phyloP scores from a whole-genome alignment of 1,284 basidiomycete species.

The Melanopsichium pennsylvanicum region DNA sequence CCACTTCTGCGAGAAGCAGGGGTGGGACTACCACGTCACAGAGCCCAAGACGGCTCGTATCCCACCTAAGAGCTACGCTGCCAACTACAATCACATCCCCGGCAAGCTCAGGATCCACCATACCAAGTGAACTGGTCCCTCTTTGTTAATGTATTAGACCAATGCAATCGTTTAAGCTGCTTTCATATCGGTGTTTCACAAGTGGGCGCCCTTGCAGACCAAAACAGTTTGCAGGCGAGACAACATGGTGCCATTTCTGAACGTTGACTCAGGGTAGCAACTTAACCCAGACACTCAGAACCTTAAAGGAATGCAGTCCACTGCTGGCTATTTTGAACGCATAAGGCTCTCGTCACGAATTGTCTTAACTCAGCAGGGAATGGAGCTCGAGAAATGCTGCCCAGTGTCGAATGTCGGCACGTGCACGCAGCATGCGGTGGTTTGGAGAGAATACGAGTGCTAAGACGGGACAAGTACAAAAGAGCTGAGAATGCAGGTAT shows the following conservation, averaged over 20 bases:
- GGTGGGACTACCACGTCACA: conserved; percentile 66
- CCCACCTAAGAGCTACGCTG: conserved; percentile 77
- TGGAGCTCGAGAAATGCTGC: too few species aligned
- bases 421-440: too few species aligned
- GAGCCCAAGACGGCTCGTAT: conserved; percentile 67
- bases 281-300: too few species aligned
- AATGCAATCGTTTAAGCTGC: conserved; percentile 8
- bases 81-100: conserved; percentile 84
- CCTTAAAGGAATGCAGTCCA: too few species aligned
- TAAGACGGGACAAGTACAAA: conserved; percentile 33
- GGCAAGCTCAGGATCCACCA: conserved; percentile 83
- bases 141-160: background rate
- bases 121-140: conserved; percentile 79
- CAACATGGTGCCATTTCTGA: too few species aligned
- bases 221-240: background rate
- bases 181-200: background rate
- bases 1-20: conserved; percentile 74
- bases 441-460: background rate
- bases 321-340: too few species aligned
- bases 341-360: too few species aligned
- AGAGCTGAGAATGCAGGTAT: background rate
- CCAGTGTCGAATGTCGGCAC: too few species aligned
- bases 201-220: background rate
- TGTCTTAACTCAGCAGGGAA: too few species aligned
- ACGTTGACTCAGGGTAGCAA: too few species aligned